Conservation (phyloP, 148 eudicot species). For the Polygonum maritimum region DNA sequence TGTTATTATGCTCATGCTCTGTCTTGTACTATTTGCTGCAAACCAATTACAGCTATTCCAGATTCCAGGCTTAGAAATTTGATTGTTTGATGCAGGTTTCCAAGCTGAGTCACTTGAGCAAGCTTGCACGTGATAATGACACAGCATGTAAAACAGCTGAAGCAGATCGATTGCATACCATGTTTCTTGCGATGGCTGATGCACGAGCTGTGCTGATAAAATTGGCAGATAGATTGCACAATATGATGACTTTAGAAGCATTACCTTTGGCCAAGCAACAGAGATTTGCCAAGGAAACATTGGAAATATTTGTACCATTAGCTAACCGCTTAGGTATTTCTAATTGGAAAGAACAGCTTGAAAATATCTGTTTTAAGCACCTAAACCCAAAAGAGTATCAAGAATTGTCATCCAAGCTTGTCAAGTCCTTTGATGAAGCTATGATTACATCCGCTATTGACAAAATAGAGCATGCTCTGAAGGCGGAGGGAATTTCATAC, state of each 20-base stretch:
- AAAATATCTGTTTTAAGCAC: slow-evolving; percentile 71
- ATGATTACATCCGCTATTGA: slow-evolving; percentile 52
- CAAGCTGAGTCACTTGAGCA: slow-evolving; percentile 84
- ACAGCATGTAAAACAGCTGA: slow-evolving; percentile 71
- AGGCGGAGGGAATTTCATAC: slow-evolving; percentile 42
- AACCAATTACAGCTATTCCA: not conserved
- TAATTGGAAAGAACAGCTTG: slow-evolving; percentile 89
- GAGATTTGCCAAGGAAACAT: slow-evolving; percentile 85
- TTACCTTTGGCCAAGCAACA: slow-evolving; percentile 64
- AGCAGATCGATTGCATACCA: slow-evolving; percentile 91
- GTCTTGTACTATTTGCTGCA: not conserved
- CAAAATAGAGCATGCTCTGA: slow-evolving; percentile 60
- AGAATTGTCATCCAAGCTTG: slow-evolving; percentile 65
- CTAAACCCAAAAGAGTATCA: slow-evolving; percentile 54
- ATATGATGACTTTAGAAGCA: slow-evolving; percentile 84
- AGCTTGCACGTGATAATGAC: slow-evolving; percentile 89
- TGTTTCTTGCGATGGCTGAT: slow-evolving; percentile 99
- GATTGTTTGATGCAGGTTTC: slow-evolving; percentile 47
- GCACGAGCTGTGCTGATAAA: slow-evolving; percentile 91
- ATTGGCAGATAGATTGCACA: slow-evolving; percentile 88
- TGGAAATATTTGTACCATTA: slow-evolving; percentile 91
- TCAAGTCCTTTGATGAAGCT: slow-evolving; percentile 57
- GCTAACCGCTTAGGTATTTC: slow-evolving; percentile 89
- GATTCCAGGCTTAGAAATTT: not conserved
- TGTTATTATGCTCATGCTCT: not conserved